These are phyloP conservation scores for Claviceps paspali DNA, from an alignment of 2,329 filamentous ascomycete genomes.

Conservation along the genomic window DNA sequence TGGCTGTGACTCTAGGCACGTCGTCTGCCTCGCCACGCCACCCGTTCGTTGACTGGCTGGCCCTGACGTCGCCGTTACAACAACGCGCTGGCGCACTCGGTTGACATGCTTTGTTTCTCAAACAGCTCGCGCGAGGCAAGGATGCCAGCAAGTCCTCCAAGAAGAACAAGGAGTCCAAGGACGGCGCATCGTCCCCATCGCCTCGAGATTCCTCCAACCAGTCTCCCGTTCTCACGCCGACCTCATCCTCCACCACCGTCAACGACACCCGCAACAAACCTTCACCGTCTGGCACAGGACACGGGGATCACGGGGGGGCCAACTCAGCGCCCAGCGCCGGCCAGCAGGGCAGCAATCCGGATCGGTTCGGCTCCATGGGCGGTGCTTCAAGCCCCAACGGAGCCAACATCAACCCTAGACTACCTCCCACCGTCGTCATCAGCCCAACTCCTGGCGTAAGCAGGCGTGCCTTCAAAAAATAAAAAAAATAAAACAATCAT, in stretches of 20 bases:
- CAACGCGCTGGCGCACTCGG: constrained; percentile 4
- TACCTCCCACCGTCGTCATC: constrained; percentile 82
- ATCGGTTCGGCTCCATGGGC: constrained; percentile 26
- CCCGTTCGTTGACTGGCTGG: background rate
- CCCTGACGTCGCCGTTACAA: constrained; percentile 1
- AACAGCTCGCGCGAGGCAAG: constrained; percentile 83
- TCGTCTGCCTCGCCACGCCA: background rate
- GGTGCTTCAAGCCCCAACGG: constrained; percentile 22
- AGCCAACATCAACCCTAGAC: constrained; percentile 18
- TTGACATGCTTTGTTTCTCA: constrained; percentile 8
- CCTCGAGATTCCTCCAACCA: constrained; percentile 38
- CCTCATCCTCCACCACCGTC: constrained; percentile 76
- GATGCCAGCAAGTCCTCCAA: constrained; percentile 69
- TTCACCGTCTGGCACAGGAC: constrained; percentile 39
- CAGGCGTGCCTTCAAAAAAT: constrained; percentile 3
- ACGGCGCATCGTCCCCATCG: constrained; percentile 69
- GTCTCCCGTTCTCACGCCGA: constrained; percentile 58
- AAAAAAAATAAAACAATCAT: no score
- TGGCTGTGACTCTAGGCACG: constrained; percentile 11
- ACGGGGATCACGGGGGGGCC: constrained; percentile 24
- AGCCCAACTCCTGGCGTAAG: constrained; percentile 85
- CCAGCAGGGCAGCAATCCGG: constrained; percentile 21
- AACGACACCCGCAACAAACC: constrained; percentile 78
- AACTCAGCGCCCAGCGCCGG: constrained; percentile 26
- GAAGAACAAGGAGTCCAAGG: constrained; percentile 57